Base-by-base conservation (phyloP, 495 filamentous ascomycete genomes). In the Trichoderma asperelloides region DNA sequence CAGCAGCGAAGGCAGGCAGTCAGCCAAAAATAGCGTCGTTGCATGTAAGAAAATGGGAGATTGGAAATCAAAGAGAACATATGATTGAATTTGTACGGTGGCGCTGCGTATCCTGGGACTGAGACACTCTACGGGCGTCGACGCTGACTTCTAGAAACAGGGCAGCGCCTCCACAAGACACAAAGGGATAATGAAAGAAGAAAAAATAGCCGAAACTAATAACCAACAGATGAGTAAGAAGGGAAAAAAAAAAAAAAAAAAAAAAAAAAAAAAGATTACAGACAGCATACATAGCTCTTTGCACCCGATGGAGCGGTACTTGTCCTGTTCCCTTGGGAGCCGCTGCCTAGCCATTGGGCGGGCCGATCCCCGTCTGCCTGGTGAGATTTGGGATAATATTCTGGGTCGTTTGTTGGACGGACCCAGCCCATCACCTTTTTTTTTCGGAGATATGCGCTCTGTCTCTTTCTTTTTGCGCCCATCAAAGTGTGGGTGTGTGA, bases 111-210 rank as follows among this genome's bases (percentile, higher is more conserved):
- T 55, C 55, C 55, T 60, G 27, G 55, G 21, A 23, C 13, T 30
- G 55, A 60, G 18, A 51, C 47, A 23, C 18, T 9, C 18, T 18
- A 60, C 55, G 55, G 55, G 55, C 55, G 55, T 60, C 55, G 55
- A 30, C 25, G 55, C 55, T 60, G 55, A 60, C 55, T 60, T 60
- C 55, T n/a, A 60, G 47, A 60, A 30, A 27, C 55, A 60, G 27
- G 27, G 55, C n/a, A 13, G 27, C 23, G 55, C 55, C 55, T 11
- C 55, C 55, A 30, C 23, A 60, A 30, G n/a, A 25, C 9, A n/a
- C 43, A 51, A 21, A n/a, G 47, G 18, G 6, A 8, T n/a, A 4
- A n/a, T 18, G 47, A 60, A 30, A 30, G 49, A 21, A 27, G 27
- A 60, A 13, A 30, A 25, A 60, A 27, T 11, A 27, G 11, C 55